Percentiles rank a stretch among this genome's conserved stretches.
Conservation (phyloP, 176 grass and related monocot species). For the Aechmea fasciata region DNA sequence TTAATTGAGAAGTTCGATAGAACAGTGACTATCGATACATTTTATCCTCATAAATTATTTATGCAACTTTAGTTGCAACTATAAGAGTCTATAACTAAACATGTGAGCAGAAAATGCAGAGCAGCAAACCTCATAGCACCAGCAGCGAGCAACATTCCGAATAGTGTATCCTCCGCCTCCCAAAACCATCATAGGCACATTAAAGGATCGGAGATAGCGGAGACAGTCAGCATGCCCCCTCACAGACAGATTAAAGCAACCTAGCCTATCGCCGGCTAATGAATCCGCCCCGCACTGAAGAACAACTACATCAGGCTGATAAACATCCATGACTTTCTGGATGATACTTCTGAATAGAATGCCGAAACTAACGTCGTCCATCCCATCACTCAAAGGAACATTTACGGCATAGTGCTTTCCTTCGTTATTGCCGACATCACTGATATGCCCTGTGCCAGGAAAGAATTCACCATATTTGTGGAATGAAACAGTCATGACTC, state of each 20-base stretch:
- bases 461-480: conserved; percentile 94
- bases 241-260: conserved; percentile 90
- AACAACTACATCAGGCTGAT: conserved; percentile 77
- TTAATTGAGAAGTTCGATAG: too few species aligned
- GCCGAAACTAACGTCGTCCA: conserved; percentile 69
- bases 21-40: too few species aligned
- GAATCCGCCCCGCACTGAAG: conserved; percentile 90
- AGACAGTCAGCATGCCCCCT: conserved; percentile 86
- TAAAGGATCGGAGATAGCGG: conserved; percentile 76
- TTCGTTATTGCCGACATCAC: conserved; percentile 42
- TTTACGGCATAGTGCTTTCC: conserved; percentile 86
- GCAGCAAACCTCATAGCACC: conserved; percentile 71
- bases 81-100: not conserved
- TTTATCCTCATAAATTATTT: too few species aligned
- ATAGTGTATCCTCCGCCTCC: conserved; percentile 94
- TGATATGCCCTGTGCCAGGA: conserved; percentile 82
- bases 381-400: conserved; percentile 80
- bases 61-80: too few species aligned
- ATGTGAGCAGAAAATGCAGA: not conserved
- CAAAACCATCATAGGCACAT: conserved; percentile 82
- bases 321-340: conserved; percentile 73
- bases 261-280: conserved; percentile 77
- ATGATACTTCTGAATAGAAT: conserved; percentile 69
- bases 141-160: conserved; percentile 89
- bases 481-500: conserved; percentile 92